Conservation (phyloP, 75 land plant species). For the Chamaecyparis obtusa region DNA sequence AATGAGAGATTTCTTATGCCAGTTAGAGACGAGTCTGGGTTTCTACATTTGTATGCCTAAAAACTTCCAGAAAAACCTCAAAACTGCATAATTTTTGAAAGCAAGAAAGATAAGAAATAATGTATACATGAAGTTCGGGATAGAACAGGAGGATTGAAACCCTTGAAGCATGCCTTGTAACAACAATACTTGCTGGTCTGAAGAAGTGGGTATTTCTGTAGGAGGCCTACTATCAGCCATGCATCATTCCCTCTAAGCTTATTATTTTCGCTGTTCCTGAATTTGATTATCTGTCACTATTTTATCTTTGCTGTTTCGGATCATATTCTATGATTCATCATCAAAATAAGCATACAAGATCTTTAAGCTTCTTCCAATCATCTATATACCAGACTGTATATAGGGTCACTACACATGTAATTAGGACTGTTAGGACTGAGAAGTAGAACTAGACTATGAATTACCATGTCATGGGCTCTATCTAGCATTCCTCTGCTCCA, state of each 20-base stretch:
- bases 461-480: background rate
- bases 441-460: background rate
- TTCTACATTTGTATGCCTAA: background rate
- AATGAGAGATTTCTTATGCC: background rate
- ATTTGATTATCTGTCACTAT: too few species aligned
- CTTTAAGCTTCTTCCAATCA: background rate
- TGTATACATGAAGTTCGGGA: background rate
- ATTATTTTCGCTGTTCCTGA: too few species aligned
- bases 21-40: background rate
- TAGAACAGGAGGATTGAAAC: background rate
- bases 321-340: too few species aligned
- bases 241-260: background rate
- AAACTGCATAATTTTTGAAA: background rate
- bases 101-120: background rate
- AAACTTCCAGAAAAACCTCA: background rate
- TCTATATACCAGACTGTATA: background rate
- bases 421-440: background rate
- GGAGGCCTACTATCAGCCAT: background rate
- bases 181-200: background rate
- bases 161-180: constrained; percentile 8
- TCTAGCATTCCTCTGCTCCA: background rate
- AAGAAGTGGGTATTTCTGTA: background rate
- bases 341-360: too few species aligned
- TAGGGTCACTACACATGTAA: background rate
- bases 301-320: too few species aligned